Evolutionary conservation across 2,329 filamentous ascomycete species (phyloP).

Genomic region (Fusarium falciforme): DNA sequence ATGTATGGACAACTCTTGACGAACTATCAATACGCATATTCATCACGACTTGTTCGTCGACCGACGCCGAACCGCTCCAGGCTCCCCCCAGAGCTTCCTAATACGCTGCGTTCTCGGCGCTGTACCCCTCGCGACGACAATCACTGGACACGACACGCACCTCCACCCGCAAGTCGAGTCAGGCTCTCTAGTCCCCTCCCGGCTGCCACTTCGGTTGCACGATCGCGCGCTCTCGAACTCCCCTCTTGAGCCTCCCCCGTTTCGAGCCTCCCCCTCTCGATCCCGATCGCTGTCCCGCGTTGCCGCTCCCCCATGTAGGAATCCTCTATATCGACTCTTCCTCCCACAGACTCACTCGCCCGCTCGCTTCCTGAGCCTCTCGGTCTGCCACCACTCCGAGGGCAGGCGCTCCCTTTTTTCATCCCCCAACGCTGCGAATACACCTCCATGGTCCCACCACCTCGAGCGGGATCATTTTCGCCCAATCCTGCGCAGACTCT

Average conservation of each 20-base stretch:
- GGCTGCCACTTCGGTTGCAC: slow-evolving; percentile 27
- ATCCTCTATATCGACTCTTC: slow-evolving; percentile 38
- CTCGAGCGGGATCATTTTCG: slow-evolving; percentile 73
- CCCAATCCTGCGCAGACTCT: slow-evolving; percentile 69
- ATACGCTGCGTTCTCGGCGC: slow-evolving; percentile 41
- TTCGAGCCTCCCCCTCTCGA: slow-evolving; percentile 15
- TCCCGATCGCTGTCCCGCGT: slow-evolving; percentile 24
- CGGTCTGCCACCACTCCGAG: slow-evolving; percentile 50
- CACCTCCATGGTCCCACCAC: slow-evolving; percentile 68
- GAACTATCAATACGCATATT: slow-evolving; percentile 44
- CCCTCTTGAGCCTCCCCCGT: background rate
- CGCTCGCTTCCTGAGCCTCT: slow-evolving; percentile 46
- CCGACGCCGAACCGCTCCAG: slow-evolving; percentile 37
- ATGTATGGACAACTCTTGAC: slow-evolving; percentile 41
- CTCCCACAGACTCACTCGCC: slow-evolving; percentile 43
- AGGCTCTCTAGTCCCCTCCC: slow-evolving; percentile 34
- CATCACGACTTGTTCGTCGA: slow-evolving; percentile 38
- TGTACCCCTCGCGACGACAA: slow-evolving; percentile 30
- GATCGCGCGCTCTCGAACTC: slow-evolving; percentile 36
- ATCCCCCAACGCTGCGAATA: slow-evolving; percentile 49
- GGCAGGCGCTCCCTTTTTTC: slow-evolving; percentile 51
- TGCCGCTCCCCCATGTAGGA: slow-evolving; percentile 51
- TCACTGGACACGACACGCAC: slow-evolving; percentile 42
- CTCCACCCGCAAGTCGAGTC: slow-evolving; percentile 38
- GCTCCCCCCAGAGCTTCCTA: slow-evolving; percentile 38